Conservation (phyloP, 2,329 filamentous ascomycete species). For the Karstenula rhodostoma region DNA sequence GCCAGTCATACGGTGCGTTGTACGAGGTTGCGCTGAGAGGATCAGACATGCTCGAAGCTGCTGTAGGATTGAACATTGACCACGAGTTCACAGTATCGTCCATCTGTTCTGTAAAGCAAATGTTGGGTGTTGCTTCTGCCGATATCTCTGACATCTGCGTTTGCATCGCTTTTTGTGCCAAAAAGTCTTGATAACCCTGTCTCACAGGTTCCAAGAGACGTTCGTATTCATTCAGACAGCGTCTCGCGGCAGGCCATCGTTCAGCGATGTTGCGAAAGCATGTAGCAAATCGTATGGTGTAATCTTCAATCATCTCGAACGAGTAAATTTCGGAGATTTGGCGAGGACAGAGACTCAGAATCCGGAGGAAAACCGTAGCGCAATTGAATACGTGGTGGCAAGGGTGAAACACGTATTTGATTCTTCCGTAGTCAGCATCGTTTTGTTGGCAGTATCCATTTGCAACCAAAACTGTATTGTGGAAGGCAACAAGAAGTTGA, state of each 20-base stretch:
- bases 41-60: conserved; percentile 31
- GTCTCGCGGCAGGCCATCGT: conserved; percentile 44
- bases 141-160: conserved; percentile 16
- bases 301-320: conserved; percentile 38
- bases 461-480: conserved; percentile 42
- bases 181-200: conserved; percentile 44
- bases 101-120: conserved; percentile 25
- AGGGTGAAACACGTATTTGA: conserved; percentile 51
- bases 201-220: conserved; percentile 40
- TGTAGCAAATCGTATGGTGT: conserved; percentile 41
- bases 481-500: conserved; percentile 40
- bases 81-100: conserved; percentile 41
- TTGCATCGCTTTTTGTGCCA: conserved; percentile 35
- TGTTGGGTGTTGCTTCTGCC: conserved; percentile 21
- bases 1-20: conserved; percentile 42
- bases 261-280: conserved; percentile 47
- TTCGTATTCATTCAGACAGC: conserved; percentile 47
- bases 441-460: conserved; percentile 44
- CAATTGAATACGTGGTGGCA: conserved; percentile 47
- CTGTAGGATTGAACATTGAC: conserved; percentile 41
- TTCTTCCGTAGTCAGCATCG: conserved; percentile 43
- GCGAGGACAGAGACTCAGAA: conserved; percentile 40
- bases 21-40: conserved; percentile 30
- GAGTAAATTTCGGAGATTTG: conserved; percentile 38
- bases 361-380: conserved; percentile 44